These are phyloP conservation scores for Candida nanaspora DNA, from an alignment of 805 yeast genomes.

Conservation along the genomic window DNA sequence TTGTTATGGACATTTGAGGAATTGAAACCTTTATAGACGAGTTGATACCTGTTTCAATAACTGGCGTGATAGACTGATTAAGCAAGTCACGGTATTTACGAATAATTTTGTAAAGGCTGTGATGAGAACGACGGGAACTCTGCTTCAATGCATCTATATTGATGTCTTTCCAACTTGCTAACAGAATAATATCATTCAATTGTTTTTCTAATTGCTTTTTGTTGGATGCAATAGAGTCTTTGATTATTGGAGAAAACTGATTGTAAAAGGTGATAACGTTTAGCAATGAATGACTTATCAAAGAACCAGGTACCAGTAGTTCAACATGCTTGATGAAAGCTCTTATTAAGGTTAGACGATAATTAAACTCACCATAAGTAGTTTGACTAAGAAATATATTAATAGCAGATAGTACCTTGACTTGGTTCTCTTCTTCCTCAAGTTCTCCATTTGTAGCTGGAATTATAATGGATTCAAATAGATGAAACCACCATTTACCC, in stretches of 20 bases:
- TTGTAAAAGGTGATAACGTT: constrained; percentile 59
- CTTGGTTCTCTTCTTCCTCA: constrained; percentile 25
- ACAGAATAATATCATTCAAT: constrained; percentile 71
- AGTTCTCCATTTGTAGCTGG: constrained; percentile 37
- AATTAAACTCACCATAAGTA: constrained; percentile 63
- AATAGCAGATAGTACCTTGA: constrained; percentile 47
- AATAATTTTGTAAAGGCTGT: constrained; percentile 72
- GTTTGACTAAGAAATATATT: constrained; percentile 72
- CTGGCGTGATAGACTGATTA: constrained; percentile 37
- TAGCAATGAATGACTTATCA: constrained; percentile 34
- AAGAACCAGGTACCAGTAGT: constrained; percentile 19
- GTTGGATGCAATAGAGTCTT: constrained; percentile 33
- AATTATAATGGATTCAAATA: constrained; percentile 72
- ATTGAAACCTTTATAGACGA: constrained; percentile 5
- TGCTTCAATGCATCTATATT: constrained; percentile 90
- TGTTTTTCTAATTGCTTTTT: constrained; percentile 66
- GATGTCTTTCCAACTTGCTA: constrained; percentile 97
- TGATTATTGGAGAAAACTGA: constrained; percentile 53
- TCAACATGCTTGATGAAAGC: constrained; percentile 57
- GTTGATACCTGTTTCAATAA: constrained; percentile 55
- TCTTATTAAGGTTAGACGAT: constrained; percentile 51
- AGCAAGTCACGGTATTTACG: constrained; percentile 70
- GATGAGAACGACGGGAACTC: constrained; percentile 87
- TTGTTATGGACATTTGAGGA: background rate
- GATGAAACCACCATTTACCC: constrained; percentile 88